Percentiles rank a stretch among this genome's conserved stretches.
Conservation (phyloP, 2,329 filamentous ascomycete genomes). For the Zasmidium cellare region DNA sequence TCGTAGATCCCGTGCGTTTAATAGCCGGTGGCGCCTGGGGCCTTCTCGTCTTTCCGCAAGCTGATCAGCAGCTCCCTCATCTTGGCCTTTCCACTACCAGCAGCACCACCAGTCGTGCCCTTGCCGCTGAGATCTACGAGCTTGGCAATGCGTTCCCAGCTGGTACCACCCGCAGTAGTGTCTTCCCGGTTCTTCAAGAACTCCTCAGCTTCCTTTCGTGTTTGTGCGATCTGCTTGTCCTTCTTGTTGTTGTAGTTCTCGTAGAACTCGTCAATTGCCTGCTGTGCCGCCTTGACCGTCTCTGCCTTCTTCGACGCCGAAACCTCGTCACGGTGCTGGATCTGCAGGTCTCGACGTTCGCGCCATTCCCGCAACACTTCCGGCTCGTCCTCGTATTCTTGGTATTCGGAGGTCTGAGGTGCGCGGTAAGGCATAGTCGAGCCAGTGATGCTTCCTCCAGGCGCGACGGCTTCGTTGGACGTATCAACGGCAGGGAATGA, state of each 20-base stretch:
- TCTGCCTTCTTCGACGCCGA: conserved; percentile 79
- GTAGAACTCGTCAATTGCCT: conserved; percentile 98
- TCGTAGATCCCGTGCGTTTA: not conserved
- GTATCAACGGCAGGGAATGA: conserved; percentile 84
- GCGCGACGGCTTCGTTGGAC: conserved; percentile 70
- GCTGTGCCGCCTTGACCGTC: conserved; percentile 83
- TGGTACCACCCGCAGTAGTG: conserved; percentile 89
- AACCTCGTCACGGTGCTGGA: conserved; percentile 80
- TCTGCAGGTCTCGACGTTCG: conserved; percentile 78
- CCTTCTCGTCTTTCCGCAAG: conserved; percentile 90
- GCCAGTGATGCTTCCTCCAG: conserved; percentile 79
- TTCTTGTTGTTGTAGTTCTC: conserved; percentile 99
- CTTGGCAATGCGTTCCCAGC: conserved; percentile 98
- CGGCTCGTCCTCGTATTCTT: conserved; percentile 77
- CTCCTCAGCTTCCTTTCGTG: conserved; percentile 86
- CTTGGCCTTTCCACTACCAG: conserved; percentile 90
- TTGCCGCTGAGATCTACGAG: conserved; percentile 97
- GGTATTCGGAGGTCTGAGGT: conserved; percentile 46
- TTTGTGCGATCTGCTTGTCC: conserved; percentile 88
- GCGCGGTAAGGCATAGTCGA: conserved; percentile 58
- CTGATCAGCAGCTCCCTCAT: conserved; percentile 88
- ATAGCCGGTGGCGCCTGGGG: conserved; percentile 57
- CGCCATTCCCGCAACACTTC: conserved; percentile 90
- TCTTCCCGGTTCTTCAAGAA: conserved; percentile 88
- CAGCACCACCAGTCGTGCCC: conserved; percentile 79